Conservation (phyloP, 2,329 filamentous ascomycete genomes). For the Aspergillus piperis region DNA sequence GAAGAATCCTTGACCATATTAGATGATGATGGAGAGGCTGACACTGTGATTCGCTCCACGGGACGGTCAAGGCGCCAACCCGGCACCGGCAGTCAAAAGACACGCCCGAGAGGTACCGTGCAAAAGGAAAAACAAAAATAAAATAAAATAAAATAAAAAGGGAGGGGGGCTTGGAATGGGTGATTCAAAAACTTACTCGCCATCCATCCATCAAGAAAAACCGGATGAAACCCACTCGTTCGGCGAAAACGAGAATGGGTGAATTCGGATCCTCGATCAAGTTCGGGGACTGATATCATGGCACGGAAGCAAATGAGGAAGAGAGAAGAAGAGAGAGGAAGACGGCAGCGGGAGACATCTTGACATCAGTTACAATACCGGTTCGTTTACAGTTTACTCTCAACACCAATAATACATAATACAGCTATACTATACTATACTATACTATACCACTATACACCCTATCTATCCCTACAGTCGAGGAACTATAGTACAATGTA, state of each 20-base stretch:
- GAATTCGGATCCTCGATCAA: background rate
- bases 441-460: too few relatives aligned
- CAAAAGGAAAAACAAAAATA: too few relatives aligned
- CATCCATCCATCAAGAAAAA: background rate
- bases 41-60: slow-evolving; percentile 14
- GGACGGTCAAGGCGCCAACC: slow-evolving; percentile 13
- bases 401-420: too few relatives aligned
- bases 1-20: background rate
- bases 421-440: too few relatives aligned
- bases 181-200: background rate
- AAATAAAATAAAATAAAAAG: too few relatives aligned
- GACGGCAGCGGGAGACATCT: background rate
- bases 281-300: background rate
- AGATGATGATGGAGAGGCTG: slow-evolving; percentile 1
- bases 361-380: background rate
- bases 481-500: too few relatives aligned
- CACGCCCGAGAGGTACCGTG: background rate
- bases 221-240: background rate
- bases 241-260: background rate
- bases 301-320: background rate
- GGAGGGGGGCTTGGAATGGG: slow-evolving; percentile 2
- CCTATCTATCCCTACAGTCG: too few relatives aligned
- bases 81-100: slow-evolving; percentile 3
- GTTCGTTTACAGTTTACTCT: too few relatives aligned
- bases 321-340: background rate